phyloP scores from a whole-genome alignment of 192 early-diverging fungal genomes.

The Podila epicladia region DNA sequence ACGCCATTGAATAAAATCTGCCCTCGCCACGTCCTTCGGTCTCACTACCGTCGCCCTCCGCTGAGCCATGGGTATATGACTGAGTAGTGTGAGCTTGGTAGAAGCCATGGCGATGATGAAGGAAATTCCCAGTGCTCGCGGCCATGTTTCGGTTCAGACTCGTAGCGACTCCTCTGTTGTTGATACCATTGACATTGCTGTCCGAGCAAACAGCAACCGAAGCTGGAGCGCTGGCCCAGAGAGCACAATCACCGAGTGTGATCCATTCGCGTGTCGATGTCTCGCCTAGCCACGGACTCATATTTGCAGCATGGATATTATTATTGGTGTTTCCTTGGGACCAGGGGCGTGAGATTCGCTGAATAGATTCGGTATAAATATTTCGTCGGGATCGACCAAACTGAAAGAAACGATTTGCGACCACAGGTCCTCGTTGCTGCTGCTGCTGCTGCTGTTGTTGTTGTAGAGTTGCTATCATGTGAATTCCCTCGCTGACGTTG shows the following conservation, averaged over 20 bases:
- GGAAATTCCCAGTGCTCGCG: no score
- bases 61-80: background rate
- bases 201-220: background rate
- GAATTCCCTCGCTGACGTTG: no score
- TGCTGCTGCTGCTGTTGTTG: conserved; percentile 6
- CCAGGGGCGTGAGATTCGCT: background rate
- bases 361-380: conserved; percentile 20
- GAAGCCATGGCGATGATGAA: background rate
- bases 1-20: background rate
- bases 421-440: conserved; percentile 13
- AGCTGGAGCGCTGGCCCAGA: conserved; percentile 17
- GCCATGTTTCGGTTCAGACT: no score
- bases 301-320: background rate
- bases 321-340: background rate
- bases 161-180: background rate
- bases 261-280: conserved; percentile 33
- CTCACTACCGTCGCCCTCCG: background rate
- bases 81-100: background rate
- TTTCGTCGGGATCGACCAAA: conserved; percentile 31
- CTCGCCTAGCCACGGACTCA: conserved; percentile 45
- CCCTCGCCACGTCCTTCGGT: background rate
- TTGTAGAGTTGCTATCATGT: no score
- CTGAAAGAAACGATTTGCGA: conserved; percentile 17
- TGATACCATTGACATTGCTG: background rate
- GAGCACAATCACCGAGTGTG: conserved; percentile 20